Base-by-base conservation (phyloP, 768 basidiomycete species). In the Hirschioporus abietinus region DNA sequence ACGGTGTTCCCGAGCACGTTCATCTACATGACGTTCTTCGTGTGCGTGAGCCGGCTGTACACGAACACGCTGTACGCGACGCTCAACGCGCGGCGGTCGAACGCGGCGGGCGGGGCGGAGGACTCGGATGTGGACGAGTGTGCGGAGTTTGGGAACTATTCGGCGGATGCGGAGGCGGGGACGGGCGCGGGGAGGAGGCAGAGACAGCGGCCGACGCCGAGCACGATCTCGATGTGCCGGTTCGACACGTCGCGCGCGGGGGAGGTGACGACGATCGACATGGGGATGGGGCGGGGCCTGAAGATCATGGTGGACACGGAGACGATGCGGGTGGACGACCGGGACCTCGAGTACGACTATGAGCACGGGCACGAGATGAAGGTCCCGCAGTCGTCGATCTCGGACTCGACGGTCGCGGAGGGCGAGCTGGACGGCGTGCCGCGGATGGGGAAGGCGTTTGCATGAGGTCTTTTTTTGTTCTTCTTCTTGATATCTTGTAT, bases 1-100 rank as follows among this genome's bases (percentile, higher is more conserved):
- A 63, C 63, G 60, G 60, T 61, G 24, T 34, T 18, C 30, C 60
- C 60, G 6, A 25, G 15, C 30, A 61, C 60, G 60, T 61, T 25
- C 18, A 34, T 61, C 25, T 61, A 61, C 30, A 61, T 61, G 25
- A 17, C 60, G 60, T 61, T 61, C 60, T 61, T 25, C 60, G 60
- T 61, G 60, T 25, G 25, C 30, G 60, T 61, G 12, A 61, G 60
- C 60, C 24, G 60, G 30, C 60, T 52, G 42, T 52, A 52, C 42
- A 52, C 42, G 42, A 52, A 52, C 42, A 52, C 42, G 42, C 42
- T 52, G 42, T 52, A 52, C 12, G 42, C 42, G 42, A 52, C 42
- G 42, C 42, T 52, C 5, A 52, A 52, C 20, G 42, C 42, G 42
- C 42, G 42, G 5, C 42, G 42, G 5, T 52, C 42, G 42, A 52